Conservation (phyloP, 108 stramenopile species). For the Seminavis robusta region DNA sequence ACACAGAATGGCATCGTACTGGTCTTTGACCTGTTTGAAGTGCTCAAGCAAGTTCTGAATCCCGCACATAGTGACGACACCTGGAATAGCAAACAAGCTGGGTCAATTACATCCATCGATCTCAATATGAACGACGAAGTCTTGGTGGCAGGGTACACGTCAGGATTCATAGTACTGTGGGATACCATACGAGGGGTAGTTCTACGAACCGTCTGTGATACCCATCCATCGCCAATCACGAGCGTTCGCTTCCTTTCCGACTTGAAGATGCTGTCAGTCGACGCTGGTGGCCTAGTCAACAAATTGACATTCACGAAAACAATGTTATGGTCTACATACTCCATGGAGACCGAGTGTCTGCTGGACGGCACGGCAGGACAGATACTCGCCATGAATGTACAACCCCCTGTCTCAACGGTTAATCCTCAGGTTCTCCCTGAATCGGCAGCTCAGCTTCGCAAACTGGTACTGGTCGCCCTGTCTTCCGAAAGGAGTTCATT, state of each 20-base stretch:
- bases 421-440: conserved; percentile 2
- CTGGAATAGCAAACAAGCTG: conserved; percentile 25
- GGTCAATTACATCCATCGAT: conserved; percentile 78
- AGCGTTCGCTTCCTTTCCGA: conserved; percentile 50
- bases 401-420: conserved; percentile 38
- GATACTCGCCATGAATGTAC: conserved; percentile 72
- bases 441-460: conserved; percentile 3
- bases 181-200: conserved; percentile 69
- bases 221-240: conserved; percentile 60
- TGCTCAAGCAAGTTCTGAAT: conserved; percentile 58
- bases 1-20: conserved; percentile 70
- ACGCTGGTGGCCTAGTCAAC: conserved; percentile 86
- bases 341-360: conserved; percentile 82
- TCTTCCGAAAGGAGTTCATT: conserved; percentile 82
- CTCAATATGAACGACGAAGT: conserved; percentile 61
- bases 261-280: conserved; percentile 70
- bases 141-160: conserved; percentile 68
- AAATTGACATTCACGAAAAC: conserved; percentile 70
- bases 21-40: conserved; percentile 88
- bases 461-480: conserved; percentile 69
- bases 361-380: conserved; percentile 87
- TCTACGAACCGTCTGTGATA: conserved; percentile 45
- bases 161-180: conserved; percentile 77
- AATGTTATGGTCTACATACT: conserved; percentile 70
- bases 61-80: conserved; percentile 1